Evolutionary conservation across 257 asterid genomes (phyloP), one percentile per base, ranked within the genome.

Genomic region (Fraxinus anomala): DNA sequence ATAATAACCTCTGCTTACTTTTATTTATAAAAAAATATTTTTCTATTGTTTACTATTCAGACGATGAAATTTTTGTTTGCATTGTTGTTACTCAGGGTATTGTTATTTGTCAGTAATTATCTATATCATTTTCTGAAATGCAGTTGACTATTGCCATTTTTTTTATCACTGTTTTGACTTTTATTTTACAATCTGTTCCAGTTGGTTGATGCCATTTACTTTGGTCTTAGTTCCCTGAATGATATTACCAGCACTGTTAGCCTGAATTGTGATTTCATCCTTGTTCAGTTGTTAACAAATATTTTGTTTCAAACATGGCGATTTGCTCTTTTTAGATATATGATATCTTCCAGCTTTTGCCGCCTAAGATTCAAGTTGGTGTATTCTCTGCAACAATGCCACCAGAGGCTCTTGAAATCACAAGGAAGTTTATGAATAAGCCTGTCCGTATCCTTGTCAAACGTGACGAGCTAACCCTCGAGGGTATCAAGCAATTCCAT

Each of bases 301-400:
- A 16, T 19, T 19, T 59, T 59, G 24, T n/a, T 56, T 24, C 31
- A 61, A 21, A 21, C 28, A 23, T 8, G 68, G 68, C 1, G 1
- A 3, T 61, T 24, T 61, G 68, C 44, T 26, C 23, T 49, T 73
- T 74, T 75, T 84, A 86, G 89, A 86, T 86, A 61, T 86, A 86
- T 47, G 87, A 86, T 47, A 86, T 86, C 47, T 86, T 86, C 83
- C 89, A 86, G 76, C 82, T 86, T 61, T 77, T 86, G 69, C 89
- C 89, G 36, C 87, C 87, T 21, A 83, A 86, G 86, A 83, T 86
- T 70, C 87, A 86, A 70, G 89, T 86, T 30, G 89, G 89, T 42
- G 87, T 86, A 6, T 86, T 83, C 80, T 86, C 89, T 36, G 89
- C 89, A 14, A 86, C 89, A 13, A 86, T 86, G 89, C 89, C 89